Evolutionary conservation across 352 stramenopile species (phyloP).

Genomic region (Phytophthora fragariae): DNA sequence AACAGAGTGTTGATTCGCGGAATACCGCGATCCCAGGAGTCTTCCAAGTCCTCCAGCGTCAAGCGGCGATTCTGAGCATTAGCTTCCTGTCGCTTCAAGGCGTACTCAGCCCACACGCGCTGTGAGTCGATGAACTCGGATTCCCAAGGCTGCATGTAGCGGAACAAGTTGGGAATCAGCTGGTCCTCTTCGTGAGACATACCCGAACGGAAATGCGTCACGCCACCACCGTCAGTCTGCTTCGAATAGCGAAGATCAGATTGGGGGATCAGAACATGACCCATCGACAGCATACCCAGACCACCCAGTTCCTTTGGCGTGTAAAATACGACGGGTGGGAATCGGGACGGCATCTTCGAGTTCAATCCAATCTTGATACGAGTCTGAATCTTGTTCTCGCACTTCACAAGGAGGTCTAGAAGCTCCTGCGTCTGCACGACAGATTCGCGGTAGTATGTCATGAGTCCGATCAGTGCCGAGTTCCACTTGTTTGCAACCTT

Average conservation of each 20-base stretch:
- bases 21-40: slow-evolving; percentile 99
- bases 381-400: slow-evolving; percentile 99
- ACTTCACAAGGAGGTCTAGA: slow-evolving; percentile 99
- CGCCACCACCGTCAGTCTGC: slow-evolving; percentile 97
- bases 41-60: slow-evolving; percentile 99
- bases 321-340: slow-evolving; percentile 99
- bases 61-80: slow-evolving; percentile 99
- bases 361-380: slow-evolving; percentile 99
- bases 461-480: slow-evolving; percentile 95
- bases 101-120: slow-evolving; percentile 99
- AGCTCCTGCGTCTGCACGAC: slow-evolving; percentile 99
- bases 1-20: slow-evolving; percentile 97
- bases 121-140: slow-evolving; percentile 99
- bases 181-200: slow-evolving; percentile 99
- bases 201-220: slow-evolving; percentile 99
- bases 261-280: slow-evolving; percentile 99
- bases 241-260: slow-evolving; percentile 99
- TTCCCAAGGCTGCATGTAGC: slow-evolving; percentile 99
- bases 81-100: slow-evolving; percentile 99
- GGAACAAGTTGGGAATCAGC: slow-evolving; percentile 99
- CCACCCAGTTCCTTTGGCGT: slow-evolving; percentile 99
- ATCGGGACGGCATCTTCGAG: slow-evolving; percentile 99
- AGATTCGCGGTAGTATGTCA: slow-evolving; percentile 99
- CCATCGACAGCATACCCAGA: slow-evolving; percentile 99
- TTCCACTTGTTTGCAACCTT: slow-evolving; percentile 99